A percentile compares a stretch with the other conserved stretches of the same genome.
Evolutionary conservation across 2,329 filamentous ascomycete genomes (phyloP).

Genomic region (Fusarium hostae): DNA sequence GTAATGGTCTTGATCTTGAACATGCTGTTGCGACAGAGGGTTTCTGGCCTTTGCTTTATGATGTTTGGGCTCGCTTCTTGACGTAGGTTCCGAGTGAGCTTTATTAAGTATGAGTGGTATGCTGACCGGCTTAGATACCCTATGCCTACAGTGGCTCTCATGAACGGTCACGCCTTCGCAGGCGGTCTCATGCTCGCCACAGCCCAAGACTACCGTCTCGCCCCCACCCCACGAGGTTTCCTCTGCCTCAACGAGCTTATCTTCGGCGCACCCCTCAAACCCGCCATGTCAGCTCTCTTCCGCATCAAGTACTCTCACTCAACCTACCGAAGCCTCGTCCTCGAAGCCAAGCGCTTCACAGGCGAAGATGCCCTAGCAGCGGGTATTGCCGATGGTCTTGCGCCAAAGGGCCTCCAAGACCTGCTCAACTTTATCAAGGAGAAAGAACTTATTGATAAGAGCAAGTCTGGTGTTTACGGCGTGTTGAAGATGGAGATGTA

Average conservation of each 20-base stretch:
- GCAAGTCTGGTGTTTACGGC: conserved; percentile 74
- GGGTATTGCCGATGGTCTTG: conserved; percentile 76
- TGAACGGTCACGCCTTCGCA: conserved; percentile 85
- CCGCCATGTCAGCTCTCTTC: conserved; percentile 81
- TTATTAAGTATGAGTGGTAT: not conserved
- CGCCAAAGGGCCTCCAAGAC: conserved; percentile 69
- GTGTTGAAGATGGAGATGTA: conserved; percentile 81
- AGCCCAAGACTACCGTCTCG: conserved; percentile 85
- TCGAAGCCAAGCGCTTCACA: conserved; percentile 78
- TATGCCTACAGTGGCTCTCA: conserved; percentile 82
- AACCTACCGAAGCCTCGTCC: conserved; percentile 71
- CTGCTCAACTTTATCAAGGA: conserved; percentile 69
- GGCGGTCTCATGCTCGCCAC: conserved; percentile 84
- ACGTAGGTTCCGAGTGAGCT: too few relatives aligned
- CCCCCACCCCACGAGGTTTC: conserved; percentile 76
- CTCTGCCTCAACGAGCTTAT: conserved; percentile 85
- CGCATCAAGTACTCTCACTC: conserved; percentile 70
- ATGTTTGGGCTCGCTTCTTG: conserved; percentile 70
- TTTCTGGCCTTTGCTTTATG: conserved; percentile 73
- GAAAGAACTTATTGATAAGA: conserved; percentile 69
- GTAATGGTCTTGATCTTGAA: conserved; percentile 82
- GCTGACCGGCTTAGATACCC: conserved; percentile 62
- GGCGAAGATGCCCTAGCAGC: conserved; percentile 71
- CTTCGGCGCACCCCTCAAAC: conserved; percentile 78
- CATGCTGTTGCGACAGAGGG: conserved; percentile 69